A percentile compares a stretch with the other conserved stretches of the same genome.
phyloP scores from a whole-genome alignment of 2,329 filamentous ascomycete genomes.

The Xylaria sp. region DNA sequence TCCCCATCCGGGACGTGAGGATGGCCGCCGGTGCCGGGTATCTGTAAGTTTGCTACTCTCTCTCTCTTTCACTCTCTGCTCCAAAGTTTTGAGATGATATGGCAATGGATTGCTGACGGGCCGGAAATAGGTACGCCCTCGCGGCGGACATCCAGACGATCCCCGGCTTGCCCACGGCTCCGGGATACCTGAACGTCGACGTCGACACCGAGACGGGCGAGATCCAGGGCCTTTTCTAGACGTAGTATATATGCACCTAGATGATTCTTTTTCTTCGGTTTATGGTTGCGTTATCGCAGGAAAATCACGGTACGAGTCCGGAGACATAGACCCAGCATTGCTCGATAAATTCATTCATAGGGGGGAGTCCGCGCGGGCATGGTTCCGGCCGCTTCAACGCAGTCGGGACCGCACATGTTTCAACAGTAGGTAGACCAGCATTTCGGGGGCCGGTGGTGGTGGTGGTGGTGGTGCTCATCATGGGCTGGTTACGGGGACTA shows the following conservation, averaged over 20 bases:
- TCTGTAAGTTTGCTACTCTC: slow-evolving; percentile 65
- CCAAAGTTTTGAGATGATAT: background rate
- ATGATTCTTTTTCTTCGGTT: background rate
- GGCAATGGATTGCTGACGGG: slow-evolving; percentile 39
- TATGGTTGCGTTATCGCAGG: slow-evolving; percentile 1
- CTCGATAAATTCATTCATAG: background rate
- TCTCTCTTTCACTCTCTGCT: background rate
- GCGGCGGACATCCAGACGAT: slow-evolving; percentile 99
- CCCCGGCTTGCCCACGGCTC: slow-evolving; percentile 90
- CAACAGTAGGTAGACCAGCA: background rate
- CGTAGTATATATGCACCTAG: background rate
- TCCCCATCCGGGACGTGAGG: slow-evolving; percentile 91
- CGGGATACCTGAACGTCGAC: slow-evolving; percentile 93
- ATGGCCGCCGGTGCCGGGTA: slow-evolving; percentile 95
- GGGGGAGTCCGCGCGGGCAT: slow-evolving; percentile 2
- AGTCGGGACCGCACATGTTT: slow-evolving; percentile 12
- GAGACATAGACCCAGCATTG: slow-evolving; percentile 4
- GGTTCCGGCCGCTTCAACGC: slow-evolving; percentile 25
- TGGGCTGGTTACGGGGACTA: slow-evolving; percentile 6
- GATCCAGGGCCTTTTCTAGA: slow-evolving; percentile 85
- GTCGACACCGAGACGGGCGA: slow-evolving; percentile 81
- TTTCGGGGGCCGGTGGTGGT: background rate
- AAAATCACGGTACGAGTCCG: background rate
- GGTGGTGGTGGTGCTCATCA: too few relatives aligned
- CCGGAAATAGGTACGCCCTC: slow-evolving; percentile 70